These are phyloP conservation scores for Metschnikowia cerradonensis DNA, from an alignment of 805 yeast genomes.

Conservation along the genomic window DNA sequence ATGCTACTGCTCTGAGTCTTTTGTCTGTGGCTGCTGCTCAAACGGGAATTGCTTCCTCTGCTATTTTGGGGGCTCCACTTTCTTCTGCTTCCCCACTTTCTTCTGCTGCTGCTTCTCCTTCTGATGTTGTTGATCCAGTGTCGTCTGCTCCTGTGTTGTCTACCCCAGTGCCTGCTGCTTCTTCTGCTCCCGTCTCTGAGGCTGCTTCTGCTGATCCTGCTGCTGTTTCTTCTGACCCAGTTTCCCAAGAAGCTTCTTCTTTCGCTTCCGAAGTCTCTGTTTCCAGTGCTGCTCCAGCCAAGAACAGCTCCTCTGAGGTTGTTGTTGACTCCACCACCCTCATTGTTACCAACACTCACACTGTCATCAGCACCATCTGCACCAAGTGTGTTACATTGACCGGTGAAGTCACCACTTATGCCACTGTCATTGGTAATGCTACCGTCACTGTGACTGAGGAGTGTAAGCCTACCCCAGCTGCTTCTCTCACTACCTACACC, in stretches of 20 bases:
- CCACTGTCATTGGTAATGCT: constrained; percentile 9
- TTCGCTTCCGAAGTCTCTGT: neutral
- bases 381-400: constrained; percentile 12
- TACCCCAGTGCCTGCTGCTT: neutral
- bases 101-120: neutral
- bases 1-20: constrained; percentile 4
- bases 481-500: constrained; percentile 8
- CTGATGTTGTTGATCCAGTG: neutral
- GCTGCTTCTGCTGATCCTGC: neutral
- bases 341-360: constrained; percentile 7
- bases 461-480: constrained; percentile 4
- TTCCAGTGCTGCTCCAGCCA: neutral
- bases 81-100: neutral
- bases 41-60: constrained; percentile 1
- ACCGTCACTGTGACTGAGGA: constrained; percentile 10
- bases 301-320: neutral
- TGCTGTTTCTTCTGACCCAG: neutral
- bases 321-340: constrained; percentile 9
- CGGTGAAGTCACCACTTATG: constrained; percentile 10
- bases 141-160: neutral
- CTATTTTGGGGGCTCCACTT: neutral
- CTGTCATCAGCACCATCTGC: constrained; percentile 12
- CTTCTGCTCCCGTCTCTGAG: neutral
- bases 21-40: constrained; percentile 6
- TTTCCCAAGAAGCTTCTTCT: neutral